These are phyloP conservation scores for Starmerella sp. DNA, from an alignment of 805 yeast species.

Conservation along the genomic window DNA sequence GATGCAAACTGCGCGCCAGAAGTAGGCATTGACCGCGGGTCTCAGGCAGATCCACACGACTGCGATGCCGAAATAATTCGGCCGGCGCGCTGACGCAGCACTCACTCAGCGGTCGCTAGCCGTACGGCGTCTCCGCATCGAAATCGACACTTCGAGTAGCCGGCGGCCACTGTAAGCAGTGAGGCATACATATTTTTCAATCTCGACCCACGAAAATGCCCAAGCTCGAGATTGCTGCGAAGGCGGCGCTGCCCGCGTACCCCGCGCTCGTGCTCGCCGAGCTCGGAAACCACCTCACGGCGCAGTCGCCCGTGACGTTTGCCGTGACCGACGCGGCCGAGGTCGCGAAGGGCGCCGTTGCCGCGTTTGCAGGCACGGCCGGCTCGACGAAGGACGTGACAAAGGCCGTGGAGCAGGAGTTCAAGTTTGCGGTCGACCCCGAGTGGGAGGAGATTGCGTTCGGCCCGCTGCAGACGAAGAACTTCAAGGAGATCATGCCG, in stretches of 20 bases:
- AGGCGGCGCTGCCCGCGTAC: conserved; percentile 76
- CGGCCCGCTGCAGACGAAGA: conserved; percentile 62
- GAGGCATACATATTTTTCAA: background rate
- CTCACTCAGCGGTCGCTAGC: no score
- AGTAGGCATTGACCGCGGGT: no score
- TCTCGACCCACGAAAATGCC: background rate
- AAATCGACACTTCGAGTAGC: background rate
- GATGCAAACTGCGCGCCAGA: no score
- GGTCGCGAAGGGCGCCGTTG: conserved; percentile 35
- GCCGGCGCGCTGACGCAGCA: no score
- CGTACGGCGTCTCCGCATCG: background rate
- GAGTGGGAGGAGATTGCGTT: conserved; percentile 53
- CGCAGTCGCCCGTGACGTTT: conserved; percentile 40
- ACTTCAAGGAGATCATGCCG: conserved; percentile 72
- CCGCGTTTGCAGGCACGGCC: conserved; percentile 32
- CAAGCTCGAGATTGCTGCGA: conserved; percentile 58
- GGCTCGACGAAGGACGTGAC: conserved; percentile 35
- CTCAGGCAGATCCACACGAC: no score
- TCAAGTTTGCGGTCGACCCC: conserved; percentile 35
- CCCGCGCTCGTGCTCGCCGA: conserved; percentile 68
- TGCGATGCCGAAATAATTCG: no score
- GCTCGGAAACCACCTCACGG: conserved; percentile 44
- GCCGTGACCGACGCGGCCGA: conserved; percentile 65
- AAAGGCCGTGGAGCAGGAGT: conserved; percentile 30
- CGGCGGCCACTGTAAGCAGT: background rate